phyloP scores from a whole-genome alignment of 2,329 filamentous ascomycete genomes.

The Cercospora zeina region DNA sequence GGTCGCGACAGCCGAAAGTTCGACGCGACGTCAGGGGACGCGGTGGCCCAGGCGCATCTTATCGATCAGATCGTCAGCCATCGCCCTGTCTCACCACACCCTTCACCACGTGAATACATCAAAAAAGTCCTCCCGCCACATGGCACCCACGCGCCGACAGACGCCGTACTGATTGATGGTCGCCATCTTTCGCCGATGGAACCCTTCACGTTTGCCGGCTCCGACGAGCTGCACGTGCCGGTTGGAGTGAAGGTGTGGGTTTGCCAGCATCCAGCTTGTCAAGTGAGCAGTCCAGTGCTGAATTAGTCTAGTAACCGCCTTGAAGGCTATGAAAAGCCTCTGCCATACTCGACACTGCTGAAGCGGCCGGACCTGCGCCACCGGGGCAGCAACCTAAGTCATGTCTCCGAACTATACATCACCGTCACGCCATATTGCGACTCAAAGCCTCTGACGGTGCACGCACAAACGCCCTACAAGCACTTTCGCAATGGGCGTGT shows the following conservation, averaged over 20 bases:
- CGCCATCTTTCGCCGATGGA: conserved; percentile 67
- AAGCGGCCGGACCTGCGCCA: conserved; percentile 78
- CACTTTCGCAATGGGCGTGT: conserved; percentile 71
- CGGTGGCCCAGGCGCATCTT: conserved; percentile 5
- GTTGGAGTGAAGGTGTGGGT: conserved; percentile 64
- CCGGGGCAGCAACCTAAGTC: conserved; percentile 79
- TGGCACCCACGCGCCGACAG: not conserved
- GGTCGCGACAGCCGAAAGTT: conserved; percentile 10
- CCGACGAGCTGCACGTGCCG: conserved; percentile 76
- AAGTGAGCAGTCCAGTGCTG: not conserved
- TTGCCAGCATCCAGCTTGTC: conserved; percentile 16
- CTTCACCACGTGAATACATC: not conserved
- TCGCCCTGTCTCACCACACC: not conserved
- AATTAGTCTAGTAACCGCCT: conserved; percentile 57
- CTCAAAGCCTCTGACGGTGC: conserved; percentile 89
- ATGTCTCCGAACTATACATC: conserved; percentile 85
- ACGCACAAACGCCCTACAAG: conserved; percentile 90
- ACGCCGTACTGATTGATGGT: no score
- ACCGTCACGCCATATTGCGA: conserved; percentile 94
- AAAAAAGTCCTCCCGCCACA: not conserved
- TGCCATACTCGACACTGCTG: conserved; percentile 75
- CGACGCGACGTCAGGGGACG: conserved; percentile 9
- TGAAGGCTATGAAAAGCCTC: conserved; percentile 73
- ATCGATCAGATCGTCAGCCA: conserved; percentile 1
- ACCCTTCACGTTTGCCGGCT: conserved; percentile 91